These are phyloP conservation scores for Aspergillaceae sp. DNA, from an alignment of 2,329 filamentous ascomycete species.

Conservation along the genomic window DNA sequence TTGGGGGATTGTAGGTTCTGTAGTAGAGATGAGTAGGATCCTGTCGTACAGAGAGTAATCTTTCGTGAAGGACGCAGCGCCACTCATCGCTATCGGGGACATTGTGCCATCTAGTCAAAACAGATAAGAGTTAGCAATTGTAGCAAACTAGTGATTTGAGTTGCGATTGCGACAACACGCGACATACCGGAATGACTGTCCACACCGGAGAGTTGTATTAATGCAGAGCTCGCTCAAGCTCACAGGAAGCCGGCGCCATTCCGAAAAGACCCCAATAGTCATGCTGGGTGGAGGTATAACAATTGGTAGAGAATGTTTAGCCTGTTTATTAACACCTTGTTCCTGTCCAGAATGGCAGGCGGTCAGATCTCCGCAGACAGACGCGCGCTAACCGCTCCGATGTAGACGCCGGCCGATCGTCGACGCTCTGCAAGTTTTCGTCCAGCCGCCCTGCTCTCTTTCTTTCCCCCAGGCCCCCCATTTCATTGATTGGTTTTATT, in stretches of 20 bases:
- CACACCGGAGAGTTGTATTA: constrained; percentile 86
- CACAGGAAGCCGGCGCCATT: constrained; percentile 82
- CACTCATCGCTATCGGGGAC: constrained; percentile 66
- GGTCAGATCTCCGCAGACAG: constrained; percentile 16
- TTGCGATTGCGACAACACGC: not conserved
- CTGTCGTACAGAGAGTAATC: constrained; percentile 77
- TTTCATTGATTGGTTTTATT: not conserved
- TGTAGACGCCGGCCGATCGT: constrained; percentile 14
- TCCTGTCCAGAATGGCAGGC: constrained; percentile 10
- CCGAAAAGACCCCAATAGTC: constrained; percentile 47
- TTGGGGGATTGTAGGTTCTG: constrained; percentile 52
- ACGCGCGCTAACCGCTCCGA: constrained; percentile 12
- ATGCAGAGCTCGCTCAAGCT: constrained; percentile 81
- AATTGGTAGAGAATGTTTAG: not conserved
- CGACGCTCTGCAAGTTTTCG: constrained; percentile 26
- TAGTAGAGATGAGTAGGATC: constrained; percentile 73
- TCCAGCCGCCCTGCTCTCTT: constrained; percentile 9
- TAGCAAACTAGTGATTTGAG: not conserved
- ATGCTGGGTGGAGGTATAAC: constrained; percentile 12
- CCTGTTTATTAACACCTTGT: not conserved
- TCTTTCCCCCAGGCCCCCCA: constrained; percentile 1
- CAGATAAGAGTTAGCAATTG: not conserved
- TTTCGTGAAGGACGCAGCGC: constrained; percentile 80
- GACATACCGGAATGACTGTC: constrained; percentile 71
- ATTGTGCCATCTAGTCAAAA: constrained; percentile 66